Percentiles rank a stretch among this genome's conserved stretches.
These are phyloP conservation scores for Cercophora samala DNA, from an alignment of 495 filamentous ascomycete genomes.

Conservation along the genomic window DNA sequence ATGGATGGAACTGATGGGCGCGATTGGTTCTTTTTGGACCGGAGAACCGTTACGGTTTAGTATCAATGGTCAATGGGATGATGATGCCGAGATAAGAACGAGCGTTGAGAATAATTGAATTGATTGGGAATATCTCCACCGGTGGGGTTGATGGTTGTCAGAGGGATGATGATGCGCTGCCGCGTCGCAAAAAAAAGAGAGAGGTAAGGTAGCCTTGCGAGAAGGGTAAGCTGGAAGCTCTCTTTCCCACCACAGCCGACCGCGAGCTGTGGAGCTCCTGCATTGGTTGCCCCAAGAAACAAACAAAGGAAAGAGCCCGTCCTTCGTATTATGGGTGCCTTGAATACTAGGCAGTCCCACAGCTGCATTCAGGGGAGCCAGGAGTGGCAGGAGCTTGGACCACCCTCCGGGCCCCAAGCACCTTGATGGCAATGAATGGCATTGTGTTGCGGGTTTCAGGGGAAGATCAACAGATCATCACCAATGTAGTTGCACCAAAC, in stretches of 20 bases:
- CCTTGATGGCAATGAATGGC: background rate
- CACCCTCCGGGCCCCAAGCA: background rate
- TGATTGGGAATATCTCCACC: background rate
- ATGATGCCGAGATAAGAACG: background rate
- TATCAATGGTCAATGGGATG: background rate
- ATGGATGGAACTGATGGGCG: background rate
- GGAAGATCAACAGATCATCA: background rate
- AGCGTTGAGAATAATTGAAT: background rate
- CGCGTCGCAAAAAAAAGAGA: background rate
- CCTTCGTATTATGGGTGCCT: background rate
- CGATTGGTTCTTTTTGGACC: background rate
- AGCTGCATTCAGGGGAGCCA: background rate
- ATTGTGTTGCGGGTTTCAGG: background rate
- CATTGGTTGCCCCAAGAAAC: background rate
- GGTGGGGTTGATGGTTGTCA: conserved; percentile 1
- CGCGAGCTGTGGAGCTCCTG: conserved; percentile 1
- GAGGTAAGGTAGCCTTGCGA: background rate
- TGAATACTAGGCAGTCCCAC: background rate
- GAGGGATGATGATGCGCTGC: background rate
- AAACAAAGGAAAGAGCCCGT: background rate
- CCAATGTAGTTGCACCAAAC: too few species aligned
- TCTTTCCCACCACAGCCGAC: background rate
- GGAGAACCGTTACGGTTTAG: background rate
- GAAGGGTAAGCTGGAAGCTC: background rate
- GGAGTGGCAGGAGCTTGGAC: conserved; percentile 6